Evolutionary conservation across 106 monocot species (phyloP).

Genomic region (Dendrobium officinale): DNA sequence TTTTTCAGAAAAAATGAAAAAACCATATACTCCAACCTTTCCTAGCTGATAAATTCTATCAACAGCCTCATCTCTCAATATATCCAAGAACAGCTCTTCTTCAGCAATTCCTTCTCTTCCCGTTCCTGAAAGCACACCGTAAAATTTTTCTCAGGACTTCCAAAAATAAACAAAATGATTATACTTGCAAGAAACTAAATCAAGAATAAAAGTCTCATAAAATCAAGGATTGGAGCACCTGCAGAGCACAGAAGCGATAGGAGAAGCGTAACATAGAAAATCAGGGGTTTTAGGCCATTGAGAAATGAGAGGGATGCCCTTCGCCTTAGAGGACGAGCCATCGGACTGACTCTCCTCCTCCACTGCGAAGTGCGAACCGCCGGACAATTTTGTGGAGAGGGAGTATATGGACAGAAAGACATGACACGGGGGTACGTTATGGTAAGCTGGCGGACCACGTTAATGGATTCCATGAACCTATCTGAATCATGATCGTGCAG

Average conservation of each 20-base stretch:
- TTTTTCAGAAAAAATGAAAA: not conserved
- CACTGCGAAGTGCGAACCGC: not conserved
- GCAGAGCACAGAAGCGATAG: not conserved
- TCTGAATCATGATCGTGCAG: too few species aligned
- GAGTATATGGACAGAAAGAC: not conserved
- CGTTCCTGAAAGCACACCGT: not conserved
- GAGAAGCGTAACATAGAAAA: not conserved
- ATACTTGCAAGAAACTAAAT: not conserved
- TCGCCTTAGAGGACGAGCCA: not conserved
- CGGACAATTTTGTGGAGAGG: too few species aligned
- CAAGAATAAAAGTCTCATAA: not conserved
- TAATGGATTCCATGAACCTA: not conserved
- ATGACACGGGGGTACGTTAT: not conserved
- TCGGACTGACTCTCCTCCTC: not conserved
- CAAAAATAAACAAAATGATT: not conserved
- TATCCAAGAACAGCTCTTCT: not conserved
- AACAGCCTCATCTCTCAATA: not conserved
- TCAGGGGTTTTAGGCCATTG: not conserved
- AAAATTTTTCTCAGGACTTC: not conserved
- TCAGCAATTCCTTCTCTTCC: not conserved
- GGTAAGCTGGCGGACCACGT: not conserved
- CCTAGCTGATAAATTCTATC: conserved; percentile 5
- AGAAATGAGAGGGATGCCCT: not conserved
- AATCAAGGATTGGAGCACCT: not conserved
- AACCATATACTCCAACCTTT: not conserved